Base-by-base conservation (phyloP, 1,284 basidiomycete genomes). In the Cutaneotrichosporon mucoides region DNA sequence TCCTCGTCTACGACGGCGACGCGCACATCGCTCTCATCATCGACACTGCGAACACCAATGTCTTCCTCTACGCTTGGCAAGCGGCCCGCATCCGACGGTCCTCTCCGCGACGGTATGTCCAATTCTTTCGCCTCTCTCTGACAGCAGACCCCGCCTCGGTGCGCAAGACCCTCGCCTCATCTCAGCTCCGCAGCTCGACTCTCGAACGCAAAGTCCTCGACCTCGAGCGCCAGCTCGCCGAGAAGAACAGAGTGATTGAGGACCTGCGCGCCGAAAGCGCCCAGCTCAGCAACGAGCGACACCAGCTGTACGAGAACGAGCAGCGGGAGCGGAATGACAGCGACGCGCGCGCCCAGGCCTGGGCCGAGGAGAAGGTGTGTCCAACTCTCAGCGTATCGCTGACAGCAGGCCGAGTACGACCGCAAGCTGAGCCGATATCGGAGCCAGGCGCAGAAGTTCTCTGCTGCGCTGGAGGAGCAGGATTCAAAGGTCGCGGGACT, bases 361-460 rank as follows among this genome's bases (percentile, higher is more conserved):
- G 67, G 61, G 56, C 58, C 2, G 56, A 65, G 24, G 68, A 76
- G 56, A 62, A 72, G 64, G 72, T 76, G 48, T 44, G 70, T 57
- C 11, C 38, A 7, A 34, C 24, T 8, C 49, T 11, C n/a, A 5
- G 8, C 4, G n/a, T 16, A 4, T 38, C 36, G 38, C 38, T 51
- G 16, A 51, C 49, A 7, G 15, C 37, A 51, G 49, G 49, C 49
- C 16, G 49, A 51, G 16, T 42, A 41, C 49, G 38, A 51, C 2
- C 15, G 16, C 16, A 51, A 51, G 49, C 38, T 51, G 37, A 15
- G 38, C 38, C 38, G 16, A 38, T 51, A 51, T 13, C 49, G 49
- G 16, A 24, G 15, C 9, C 49, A 51, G 37, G 37, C 49, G 24
- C 40, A 10, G 9, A 33, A 51, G 49, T 35, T 51, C 5, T 51